Evolutionary conservation across 2,329 filamentous ascomycete species (phyloP).

Genomic region (Colletotrichum sp.): DNA sequence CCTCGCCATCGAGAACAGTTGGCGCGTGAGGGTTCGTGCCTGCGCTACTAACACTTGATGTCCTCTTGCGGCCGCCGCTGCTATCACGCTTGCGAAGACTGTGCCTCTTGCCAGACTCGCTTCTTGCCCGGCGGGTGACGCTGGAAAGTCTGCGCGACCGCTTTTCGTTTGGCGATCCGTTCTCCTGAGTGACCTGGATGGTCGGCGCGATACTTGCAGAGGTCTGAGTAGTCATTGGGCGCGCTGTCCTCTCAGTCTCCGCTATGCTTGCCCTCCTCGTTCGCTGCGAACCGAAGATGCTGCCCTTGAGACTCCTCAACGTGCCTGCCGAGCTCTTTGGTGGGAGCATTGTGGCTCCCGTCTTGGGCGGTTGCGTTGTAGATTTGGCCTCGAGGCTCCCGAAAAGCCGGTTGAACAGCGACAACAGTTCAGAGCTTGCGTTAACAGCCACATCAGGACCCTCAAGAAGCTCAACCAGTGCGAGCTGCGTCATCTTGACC

Average conservation of each 20-base stretch:
- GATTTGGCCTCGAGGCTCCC: constrained; percentile 58
- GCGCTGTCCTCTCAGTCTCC: constrained; percentile 40
- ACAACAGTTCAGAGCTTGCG: constrained; percentile 82
- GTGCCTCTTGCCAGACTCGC: constrained; percentile 52
- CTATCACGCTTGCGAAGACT: constrained; percentile 60
- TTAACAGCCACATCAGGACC: constrained; percentile 88
- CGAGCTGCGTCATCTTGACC: constrained; percentile 92
- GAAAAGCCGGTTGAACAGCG: constrained; percentile 83
- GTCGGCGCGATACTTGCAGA: constrained; percentile 60
- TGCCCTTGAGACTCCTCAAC: constrained; percentile 71
- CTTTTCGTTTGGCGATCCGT: constrained; percentile 44
- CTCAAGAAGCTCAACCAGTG: constrained; percentile 82
- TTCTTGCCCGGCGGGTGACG: constrained; percentile 43
- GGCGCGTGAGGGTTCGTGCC: constrained; percentile 41
- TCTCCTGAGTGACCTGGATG: constrained; percentile 79
- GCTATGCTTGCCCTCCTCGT: constrained; percentile 43
- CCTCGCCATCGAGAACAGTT: constrained; percentile 55
- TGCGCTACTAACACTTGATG: constrained; percentile 41
- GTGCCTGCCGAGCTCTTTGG: constrained; percentile 77
- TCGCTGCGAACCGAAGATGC: constrained; percentile 73
- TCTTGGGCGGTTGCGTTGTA: constrained; percentile 40
- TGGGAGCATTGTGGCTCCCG: constrained; percentile 46
- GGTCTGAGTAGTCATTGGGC: constrained; percentile 49
- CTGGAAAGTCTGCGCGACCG: constrained; percentile 37
- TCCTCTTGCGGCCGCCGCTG: constrained; percentile 52